A percentile compares a stretch with the other conserved stretches of the same genome.
These are phyloP conservation scores for Ramaria rubella DNA, from an alignment of 768 basidiomycete species.

Conservation along the genomic window DNA sequence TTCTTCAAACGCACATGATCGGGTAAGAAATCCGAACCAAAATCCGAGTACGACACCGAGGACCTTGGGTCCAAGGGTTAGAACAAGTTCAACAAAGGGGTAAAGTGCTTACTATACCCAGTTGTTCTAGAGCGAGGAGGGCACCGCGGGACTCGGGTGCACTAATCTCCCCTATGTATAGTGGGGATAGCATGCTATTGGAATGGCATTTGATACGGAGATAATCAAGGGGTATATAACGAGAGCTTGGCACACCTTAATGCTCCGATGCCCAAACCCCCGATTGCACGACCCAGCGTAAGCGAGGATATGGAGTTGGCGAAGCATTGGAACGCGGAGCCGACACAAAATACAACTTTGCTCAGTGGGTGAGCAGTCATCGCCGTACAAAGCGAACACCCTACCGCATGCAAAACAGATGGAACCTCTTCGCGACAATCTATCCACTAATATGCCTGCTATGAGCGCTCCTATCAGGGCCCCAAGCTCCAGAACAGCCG, in stretches of 20 bases:
- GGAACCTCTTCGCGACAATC: slow-evolving; percentile 56
- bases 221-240: slow-evolving; percentile 18
- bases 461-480: slow-evolving; percentile 68
- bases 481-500: slow-evolving; percentile 72
- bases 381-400: slow-evolving; percentile 17
- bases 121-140: slow-evolving; percentile 71
- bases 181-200: slow-evolving; percentile 64
- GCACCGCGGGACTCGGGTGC: slow-evolving; percentile 76
- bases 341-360: slow-evolving; percentile 62
- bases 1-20: slow-evolving; percentile 20
- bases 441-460: slow-evolving; percentile 64
- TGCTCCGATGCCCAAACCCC: slow-evolving; percentile 76
- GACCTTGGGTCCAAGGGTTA: slow-evolving; percentile 21
- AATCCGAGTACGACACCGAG: slow-evolving; percentile 77
- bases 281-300: slow-evolving; percentile 64
- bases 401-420: slow-evolving; percentile 64
- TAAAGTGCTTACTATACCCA: slow-evolving; percentile 48
- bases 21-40: slow-evolving; percentile 74
- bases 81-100: background rate
- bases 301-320: slow-evolving; percentile 52
- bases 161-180: slow-evolving; percentile 83
- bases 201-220: background rate
- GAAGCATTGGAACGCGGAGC: slow-evolving; percentile 60
- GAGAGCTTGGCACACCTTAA: slow-evolving; percentile 46
- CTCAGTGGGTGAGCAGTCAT: background rate